Percentiles rank a stretch among this genome's conserved stretches.
phyloP scores from a whole-genome alignment of 2,329 filamentous ascomycete species.

The Penicillium sp. region DNA sequence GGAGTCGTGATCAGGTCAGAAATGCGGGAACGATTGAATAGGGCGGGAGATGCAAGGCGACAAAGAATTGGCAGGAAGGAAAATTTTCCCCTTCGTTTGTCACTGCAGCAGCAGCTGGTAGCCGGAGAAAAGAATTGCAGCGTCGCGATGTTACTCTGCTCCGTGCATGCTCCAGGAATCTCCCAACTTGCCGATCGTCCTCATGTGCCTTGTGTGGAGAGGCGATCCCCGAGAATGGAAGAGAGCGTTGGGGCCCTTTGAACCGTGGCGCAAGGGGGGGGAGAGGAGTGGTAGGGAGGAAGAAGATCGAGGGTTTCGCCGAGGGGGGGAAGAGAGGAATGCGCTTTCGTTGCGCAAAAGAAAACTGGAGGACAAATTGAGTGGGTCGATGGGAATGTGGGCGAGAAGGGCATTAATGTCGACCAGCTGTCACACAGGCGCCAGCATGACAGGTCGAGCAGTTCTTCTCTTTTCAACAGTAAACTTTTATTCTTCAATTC shows the following conservation, averaged over 20 bases:
- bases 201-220: conserved; percentile 32
- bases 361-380: conserved; percentile 28
- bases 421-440: conserved; percentile 36
- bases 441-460: conserved; percentile 30
- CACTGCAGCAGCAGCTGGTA: conserved; percentile 23
- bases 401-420: conserved; percentile 31
- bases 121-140: conserved; percentile 25
- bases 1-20: conserved; percentile 13
- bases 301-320: conserved; percentile 5
- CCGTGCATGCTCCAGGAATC: conserved; percentile 41
- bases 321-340: conserved; percentile 28
- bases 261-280: conserved; percentile 31
- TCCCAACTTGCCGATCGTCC: conserved; percentile 34
- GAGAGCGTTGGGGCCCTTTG: conserved; percentile 28
- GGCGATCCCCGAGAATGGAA: conserved; percentile 25
- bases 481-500: no score
- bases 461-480: no score
- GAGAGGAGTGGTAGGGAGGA: conserved; percentile 12
- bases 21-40: conserved; percentile 22
- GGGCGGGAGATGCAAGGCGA: conserved; percentile 31
- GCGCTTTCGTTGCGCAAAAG: conserved; percentile 28
- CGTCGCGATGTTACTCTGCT: conserved; percentile 36
- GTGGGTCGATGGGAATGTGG: conserved; percentile 34
- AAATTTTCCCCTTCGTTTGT: conserved; percentile 34
- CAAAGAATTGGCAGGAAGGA: conserved; percentile 24